Evolutionary conservation across 129 eudicot species (phyloP).

Genomic region (Helichrysum umbraculigerum): DNA sequence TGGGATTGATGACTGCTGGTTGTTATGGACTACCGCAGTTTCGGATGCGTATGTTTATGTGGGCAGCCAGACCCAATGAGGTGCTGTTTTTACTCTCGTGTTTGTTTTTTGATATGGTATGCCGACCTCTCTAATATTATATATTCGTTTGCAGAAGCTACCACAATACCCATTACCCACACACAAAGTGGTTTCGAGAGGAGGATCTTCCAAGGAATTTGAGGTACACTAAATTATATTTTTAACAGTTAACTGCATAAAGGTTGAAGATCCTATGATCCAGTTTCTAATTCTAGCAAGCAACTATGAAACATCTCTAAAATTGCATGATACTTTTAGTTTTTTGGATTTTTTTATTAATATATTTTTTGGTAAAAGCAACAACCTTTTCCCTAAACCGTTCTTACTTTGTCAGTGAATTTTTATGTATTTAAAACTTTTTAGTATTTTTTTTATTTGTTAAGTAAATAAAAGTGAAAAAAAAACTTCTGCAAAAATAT

Average conservation of each 20-base stretch:
- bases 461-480: not conserved
- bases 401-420: not conserved
- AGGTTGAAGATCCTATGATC: too few species aligned
- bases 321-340: not conserved
- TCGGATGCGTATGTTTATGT: slow-evolving; percentile 78
- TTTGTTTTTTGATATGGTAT: not conserved
- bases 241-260: too few species aligned
- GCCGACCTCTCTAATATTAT: not conserved
- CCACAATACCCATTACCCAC: slow-evolving; percentile 92
- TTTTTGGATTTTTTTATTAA: too few species aligned
- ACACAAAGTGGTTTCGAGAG: slow-evolving; percentile 69
- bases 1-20: slow-evolving; percentile 93
- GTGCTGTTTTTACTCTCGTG: slow-evolving; percentile 23
- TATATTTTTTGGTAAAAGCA: not conserved
- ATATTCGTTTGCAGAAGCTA: slow-evolving; percentile 46
- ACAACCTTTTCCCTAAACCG: too few species aligned
- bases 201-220: slow-evolving; percentile 64
- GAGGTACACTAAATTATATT: slow-evolving; percentile 47
- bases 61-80: slow-evolving; percentile 82
- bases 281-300: not conserved
- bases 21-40: slow-evolving; percentile 91
- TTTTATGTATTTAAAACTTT: not conserved
- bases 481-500: not conserved
- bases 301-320: not conserved
- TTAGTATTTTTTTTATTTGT: too few species aligned